These are phyloP conservation scores for Staphylotrichum longicolle DNA, from an alignment of 495 filamentous ascomycete species.

Conservation along the genomic window DNA sequence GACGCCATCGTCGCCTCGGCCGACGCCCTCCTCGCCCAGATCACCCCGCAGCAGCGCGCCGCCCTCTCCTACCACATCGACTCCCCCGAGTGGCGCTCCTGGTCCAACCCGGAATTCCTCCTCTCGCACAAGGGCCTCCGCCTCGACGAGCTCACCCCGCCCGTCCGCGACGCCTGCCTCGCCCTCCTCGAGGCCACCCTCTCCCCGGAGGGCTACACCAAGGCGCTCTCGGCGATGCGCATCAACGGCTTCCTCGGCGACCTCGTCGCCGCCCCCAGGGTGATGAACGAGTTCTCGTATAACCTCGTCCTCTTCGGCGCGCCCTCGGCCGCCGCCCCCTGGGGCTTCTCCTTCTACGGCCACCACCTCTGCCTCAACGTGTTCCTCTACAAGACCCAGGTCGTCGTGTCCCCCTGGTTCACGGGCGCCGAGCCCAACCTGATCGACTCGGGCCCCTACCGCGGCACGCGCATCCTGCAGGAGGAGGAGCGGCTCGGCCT, in stretches of 20 bases:
- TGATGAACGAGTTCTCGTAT: constrained; percentile 74
- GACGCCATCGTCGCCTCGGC: constrained; percentile 52
- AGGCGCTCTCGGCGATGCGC: constrained; percentile 66
- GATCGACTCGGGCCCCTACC: constrained; percentile 61
- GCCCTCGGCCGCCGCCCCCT: constrained; percentile 53
- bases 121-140: constrained; percentile 61
- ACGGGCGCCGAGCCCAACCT: constrained; percentile 74
- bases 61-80: constrained; percentile 59
- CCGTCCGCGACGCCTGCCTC: constrained; percentile 50
- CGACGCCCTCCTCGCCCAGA: constrained; percentile 40
- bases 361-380: constrained; percentile 72
- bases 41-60: constrained; percentile 49
- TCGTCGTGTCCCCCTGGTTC: constrained; percentile 68
- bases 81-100: constrained; percentile 68
- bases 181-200: constrained; percentile 55
- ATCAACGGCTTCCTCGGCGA: constrained; percentile 78
- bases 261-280: constrained; percentile 55
- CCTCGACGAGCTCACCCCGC: constrained; percentile 54
- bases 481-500: constrained; percentile 63
- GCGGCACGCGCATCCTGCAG: constrained; percentile 61
- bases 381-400: constrained; percentile 59
- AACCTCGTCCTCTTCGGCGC: constrained; percentile 65
- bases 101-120: constrained; percentile 74
- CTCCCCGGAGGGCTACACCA: constrained; percentile 67
- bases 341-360: constrained; percentile 74